Base-by-base conservation (phyloP, 352 stramenopile species). In the Thalassiosira hispida region DNA sequence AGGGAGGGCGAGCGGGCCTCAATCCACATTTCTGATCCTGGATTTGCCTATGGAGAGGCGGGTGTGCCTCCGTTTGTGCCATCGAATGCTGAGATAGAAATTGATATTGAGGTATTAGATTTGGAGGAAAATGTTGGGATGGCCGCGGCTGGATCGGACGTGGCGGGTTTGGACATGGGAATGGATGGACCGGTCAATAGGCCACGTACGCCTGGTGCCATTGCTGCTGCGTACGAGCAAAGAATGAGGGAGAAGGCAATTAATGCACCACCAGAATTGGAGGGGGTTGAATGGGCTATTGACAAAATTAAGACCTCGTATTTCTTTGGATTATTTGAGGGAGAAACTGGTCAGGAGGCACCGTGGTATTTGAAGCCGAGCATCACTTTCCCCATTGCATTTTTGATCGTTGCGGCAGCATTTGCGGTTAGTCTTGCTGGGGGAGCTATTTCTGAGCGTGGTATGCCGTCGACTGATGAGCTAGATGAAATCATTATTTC, bases 271-370 rank as follows among this genome's bases (percentile, higher is more conserved):
- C 29, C 27, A 44, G 64, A 87, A 56, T 73, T 74, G 42, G 69
- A 84, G 18, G 88, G 88, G 2, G 64, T 93, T 16, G 83, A 85
- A 44, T 79, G 71, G 55, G 83, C 66, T 12, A 82, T 94, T 57
- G 83, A 90, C 40, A 92, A 90, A 66, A 67, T 85, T n/a, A 86
- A 90, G 47, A 80, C 69, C 12, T 94, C 85, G 35, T 95, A 95
- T 63, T 94, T 95, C 76, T 95, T 94, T 73, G 90, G 90, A 51
- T 90, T 95, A 40, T 95, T 95, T 67, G 90, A 95, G 66, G 83
- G 83, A 31, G 87, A 93, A 67, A 94, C 90, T n/a, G 90, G 89
- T 44, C 74, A 94, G 73, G 60, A 90, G 72, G 77, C 90, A 1
- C 90, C 90, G 27, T 95, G 90, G 90, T 92, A 90, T 80, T 81